Evolutionary conservation across 73 alveolate genomes (phyloP), one percentile per base, ranked within the genome.

Genomic region (Paramecium primaurelia): DNA sequence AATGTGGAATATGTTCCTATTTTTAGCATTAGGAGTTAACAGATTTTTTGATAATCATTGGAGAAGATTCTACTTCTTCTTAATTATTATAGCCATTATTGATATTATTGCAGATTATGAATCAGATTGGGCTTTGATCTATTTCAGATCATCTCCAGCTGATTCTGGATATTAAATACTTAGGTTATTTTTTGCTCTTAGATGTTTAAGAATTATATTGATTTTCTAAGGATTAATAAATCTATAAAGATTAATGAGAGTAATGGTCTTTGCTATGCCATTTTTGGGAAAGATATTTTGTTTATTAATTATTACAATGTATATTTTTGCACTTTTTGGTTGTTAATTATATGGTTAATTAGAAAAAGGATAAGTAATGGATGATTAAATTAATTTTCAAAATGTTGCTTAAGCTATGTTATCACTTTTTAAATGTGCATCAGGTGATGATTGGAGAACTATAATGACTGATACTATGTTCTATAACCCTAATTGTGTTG

Each of bases 381-480:
- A 80, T 80, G 75, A 80, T 45, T 28, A 80, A 36, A 49, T 80
- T 12, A 80, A 80, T 80, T 80, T 80, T 28, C 11, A 45, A 44
- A 80, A 34, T 45, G 47, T 80, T 26, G 58, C 91, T 18, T 14
- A 80, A 3, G 47, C 91, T 4, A 20, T 80, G 77, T 32, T 80
- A 4, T 22, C 73, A 25, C 54, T 80, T 8, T 80, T 80, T 3
- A 45, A 80, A 47, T 45, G 91, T 22, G 73, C 73, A 3, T 45
- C 91, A 44, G 71, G 71, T 14, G 91, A 80, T 80, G 73, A 80
- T 26, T 80, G 71, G 71, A 80, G 91, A 80, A 45, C 75, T 45
- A 80, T 80, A 16, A 80, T 80, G 91, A 80, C 75, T 14, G 91
- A 80, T 2, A 80, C 91, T 3, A 80, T 49, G 30, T 42, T 26